phyloP scores from a whole-genome alignment of 1,139 yeast species.

The Saccharomyces hybrid region DNA sequence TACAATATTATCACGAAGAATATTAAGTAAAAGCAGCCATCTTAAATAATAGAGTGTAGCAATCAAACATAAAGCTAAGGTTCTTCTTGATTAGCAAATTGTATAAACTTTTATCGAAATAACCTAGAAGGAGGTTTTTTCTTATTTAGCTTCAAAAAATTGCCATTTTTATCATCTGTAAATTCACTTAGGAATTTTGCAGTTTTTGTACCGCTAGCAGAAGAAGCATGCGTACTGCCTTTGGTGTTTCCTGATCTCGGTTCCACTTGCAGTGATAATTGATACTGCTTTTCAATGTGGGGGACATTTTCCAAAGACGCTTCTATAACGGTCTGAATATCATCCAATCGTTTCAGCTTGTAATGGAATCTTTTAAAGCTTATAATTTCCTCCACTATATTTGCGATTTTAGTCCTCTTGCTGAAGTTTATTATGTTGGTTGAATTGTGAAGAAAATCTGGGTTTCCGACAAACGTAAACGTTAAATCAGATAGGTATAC shows the following conservation, averaged over 20 bases:
- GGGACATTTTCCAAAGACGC: constrained; percentile 48
- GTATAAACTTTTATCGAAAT: constrained; percentile 4
- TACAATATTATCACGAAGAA: background rate
- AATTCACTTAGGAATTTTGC: constrained; percentile 5
- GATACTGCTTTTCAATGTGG: constrained; percentile 73
- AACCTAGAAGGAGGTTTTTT: constrained; percentile 13
- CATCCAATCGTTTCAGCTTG: constrained; percentile 55
- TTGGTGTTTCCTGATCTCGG: constrained; percentile 4
- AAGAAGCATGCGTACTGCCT: constrained; percentile 3
- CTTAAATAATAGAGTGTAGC: background rate
- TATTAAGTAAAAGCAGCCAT: background rate
- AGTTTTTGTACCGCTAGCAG: constrained; percentile 7
- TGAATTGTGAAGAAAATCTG: constrained; percentile 62
- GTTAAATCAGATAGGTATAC: constrained; percentile 84
- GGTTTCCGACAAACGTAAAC: constrained; percentile 81
- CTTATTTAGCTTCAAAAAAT: constrained; percentile 10
- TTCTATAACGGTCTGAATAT: constrained; percentile 58
- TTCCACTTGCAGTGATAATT: constrained; percentile 56
- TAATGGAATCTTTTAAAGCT: constrained; percentile 62
- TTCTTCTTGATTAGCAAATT: background rate
- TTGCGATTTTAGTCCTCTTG: constrained; percentile 66
- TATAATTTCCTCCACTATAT: constrained; percentile 66
- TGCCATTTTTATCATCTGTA: constrained; percentile 9
- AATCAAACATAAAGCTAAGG: background rate
- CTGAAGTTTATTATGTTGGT: constrained; percentile 61